Base-by-base conservation (phyloP, 768 basidiomycete species). In the Panaeolus papilionaceus region DNA sequence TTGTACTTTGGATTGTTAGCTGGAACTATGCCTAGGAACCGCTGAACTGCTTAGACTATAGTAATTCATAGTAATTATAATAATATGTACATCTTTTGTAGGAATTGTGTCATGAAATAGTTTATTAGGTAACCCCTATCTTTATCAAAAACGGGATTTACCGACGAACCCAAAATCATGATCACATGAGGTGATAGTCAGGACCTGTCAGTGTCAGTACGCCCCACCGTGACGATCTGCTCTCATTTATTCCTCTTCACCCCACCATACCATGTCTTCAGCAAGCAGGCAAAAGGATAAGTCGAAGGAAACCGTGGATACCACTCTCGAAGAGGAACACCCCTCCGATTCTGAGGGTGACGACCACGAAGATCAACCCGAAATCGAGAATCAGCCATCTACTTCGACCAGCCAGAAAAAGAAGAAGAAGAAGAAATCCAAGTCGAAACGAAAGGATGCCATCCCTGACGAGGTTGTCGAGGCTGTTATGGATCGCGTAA, bases 361-460 rank as follows among this genome's bases (percentile, higher is more conserved):
- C 2, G 64, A 68, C 16, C 38, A 23, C 16, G 49, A 47, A 26
- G 37, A 47, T 40, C 58, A 47, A 12, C 26, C 12, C 28, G 38
- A 49, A 11, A 63, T 66, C 44, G 45, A 66, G 40, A 40, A 45
- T n/a, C 58, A 74, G 14, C 74, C 86, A 4, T 84, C 86, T 40
- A 65, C 72, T 5, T 75, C 75, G 14, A 68, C 71, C 18, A 70
- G 72, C 23, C 81, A 81, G 54, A 91, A 92, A 80, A 95, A 93
- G 83, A 95, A 93, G 79, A 95, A 95, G 82, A 95, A 94, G 84
- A 94, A 93, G 79, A 92, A 89, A 77, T 89, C 91, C 3, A 95
- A 92, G 75, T 86, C 81, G 26, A 76, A 83, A 66, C 90, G 83
- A 68, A 80, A 82, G 66, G 78, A 83, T 23, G 84, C 88, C 58